Evolutionary conservation across 2,329 filamentous ascomycete genomes (phyloP).

Genomic region (Lachnellula subtilissima): DNA sequence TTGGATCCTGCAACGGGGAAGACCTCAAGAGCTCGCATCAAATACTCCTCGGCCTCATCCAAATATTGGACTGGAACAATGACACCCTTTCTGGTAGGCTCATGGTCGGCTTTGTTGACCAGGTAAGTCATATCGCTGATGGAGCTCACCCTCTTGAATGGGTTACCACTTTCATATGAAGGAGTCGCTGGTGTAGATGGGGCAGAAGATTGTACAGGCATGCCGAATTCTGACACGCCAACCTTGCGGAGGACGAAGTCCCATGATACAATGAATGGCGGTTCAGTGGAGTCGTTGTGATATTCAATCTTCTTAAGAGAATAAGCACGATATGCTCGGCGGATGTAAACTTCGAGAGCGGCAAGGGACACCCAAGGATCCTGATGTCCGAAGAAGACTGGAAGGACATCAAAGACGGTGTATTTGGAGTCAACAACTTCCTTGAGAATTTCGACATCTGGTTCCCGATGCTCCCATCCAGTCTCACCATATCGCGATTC

Average conservation of each 20-base stretch:
- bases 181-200: slow-evolving; percentile 82
- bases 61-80: slow-evolving; percentile 91
- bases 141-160: slow-evolving; percentile 81
- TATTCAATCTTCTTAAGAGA: slow-evolving; percentile 86
- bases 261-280: slow-evolving; percentile 82
- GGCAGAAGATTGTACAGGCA: slow-evolving; percentile 72
- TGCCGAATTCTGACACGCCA: slow-evolving; percentile 82
- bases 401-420: slow-evolving; percentile 94
- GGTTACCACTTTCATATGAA: slow-evolving; percentile 50
- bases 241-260: slow-evolving; percentile 94
- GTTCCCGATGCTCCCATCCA: slow-evolving; percentile 93
- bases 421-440: slow-evolving; percentile 98
- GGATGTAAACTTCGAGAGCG: slow-evolving; percentile 91
- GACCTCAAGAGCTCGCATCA: slow-evolving; percentile 77
- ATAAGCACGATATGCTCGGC: slow-evolving; percentile 95
- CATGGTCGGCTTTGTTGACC: slow-evolving; percentile 63
- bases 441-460: slow-evolving; percentile 84
- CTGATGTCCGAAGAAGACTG: slow-evolving; percentile 89
- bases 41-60: slow-evolving; percentile 85
- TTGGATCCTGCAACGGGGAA: slow-evolving; percentile 58
- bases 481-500: slow-evolving; percentile 98
- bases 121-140: slow-evolving; percentile 97
- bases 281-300: slow-evolving; percentile 64
- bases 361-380: slow-evolving; percentile 93
- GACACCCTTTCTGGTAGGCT: slow-evolving; percentile 85